A percentile compares a stretch with the other conserved stretches of the same genome.
phyloP scores from a whole-genome alignment of 306 rosid species.

The Castanospermum australe region DNA sequence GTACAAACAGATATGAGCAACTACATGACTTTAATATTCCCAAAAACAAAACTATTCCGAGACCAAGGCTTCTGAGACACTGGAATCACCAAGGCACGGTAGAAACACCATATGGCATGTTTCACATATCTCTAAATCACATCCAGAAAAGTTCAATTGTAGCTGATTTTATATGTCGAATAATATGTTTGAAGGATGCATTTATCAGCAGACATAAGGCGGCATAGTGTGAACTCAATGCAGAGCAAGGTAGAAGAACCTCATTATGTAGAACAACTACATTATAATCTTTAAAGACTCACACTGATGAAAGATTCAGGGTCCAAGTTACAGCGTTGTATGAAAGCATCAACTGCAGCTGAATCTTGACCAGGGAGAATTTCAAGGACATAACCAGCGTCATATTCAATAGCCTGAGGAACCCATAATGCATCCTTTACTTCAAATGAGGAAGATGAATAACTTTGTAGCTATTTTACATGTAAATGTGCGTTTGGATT shows the following conservation, averaged over 20 bases:
- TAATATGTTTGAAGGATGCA: slow-evolving; percentile 4
- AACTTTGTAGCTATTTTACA: slow-evolving; percentile 18
- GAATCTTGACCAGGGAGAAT: slow-evolving; percentile 79
- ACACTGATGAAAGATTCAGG: slow-evolving; percentile 78
- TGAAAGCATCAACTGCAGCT: slow-evolving; percentile 69
- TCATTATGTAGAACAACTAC: not conserved
- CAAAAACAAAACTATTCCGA: not conserved
- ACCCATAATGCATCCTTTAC: slow-evolving; percentile 4
- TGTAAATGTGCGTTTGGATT: too few species aligned
- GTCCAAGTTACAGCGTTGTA: slow-evolving; percentile 70
- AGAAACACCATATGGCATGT: slow-evolving; percentile 2
- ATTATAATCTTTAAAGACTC: slow-evolving; percentile 39
- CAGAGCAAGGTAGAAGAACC: slow-evolving; percentile 19
- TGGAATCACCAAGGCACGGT: not conserved
- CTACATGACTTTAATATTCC: not conserved
- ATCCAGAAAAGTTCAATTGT: not conserved
- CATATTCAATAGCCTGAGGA: slow-evolving; percentile 60
- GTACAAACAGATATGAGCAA: not conserved
- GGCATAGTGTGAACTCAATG: slow-evolving; percentile 16
- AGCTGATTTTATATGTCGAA: not conserved
- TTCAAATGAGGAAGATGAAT: slow-evolving; percentile 25
- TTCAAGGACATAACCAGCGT: slow-evolving; percentile 76
- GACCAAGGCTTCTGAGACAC: not conserved
- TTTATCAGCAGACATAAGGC: not conserved
- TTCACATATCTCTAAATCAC: not conserved